Evolutionary conservation across 176 grass and related monocot species (phyloP).

Genomic region (Echinochloa phyllopogon): DNA sequence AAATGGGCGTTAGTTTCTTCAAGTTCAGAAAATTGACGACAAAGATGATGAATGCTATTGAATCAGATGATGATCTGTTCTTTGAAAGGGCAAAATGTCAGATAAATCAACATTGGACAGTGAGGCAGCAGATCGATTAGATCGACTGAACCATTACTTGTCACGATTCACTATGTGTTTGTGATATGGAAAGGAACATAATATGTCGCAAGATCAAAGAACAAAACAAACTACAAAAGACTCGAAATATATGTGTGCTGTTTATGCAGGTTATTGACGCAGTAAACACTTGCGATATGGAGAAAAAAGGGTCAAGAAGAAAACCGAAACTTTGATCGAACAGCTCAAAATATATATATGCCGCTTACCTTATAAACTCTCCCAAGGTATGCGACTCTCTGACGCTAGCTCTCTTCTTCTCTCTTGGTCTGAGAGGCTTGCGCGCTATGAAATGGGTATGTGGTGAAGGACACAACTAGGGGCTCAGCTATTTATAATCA

Average conservation of each 20-base stretch:
- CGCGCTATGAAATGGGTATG: background rate
- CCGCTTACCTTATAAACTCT: background rate
- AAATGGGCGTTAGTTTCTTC: background rate
- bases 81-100: background rate
- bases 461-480: constrained; percentile 31
- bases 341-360: background rate
- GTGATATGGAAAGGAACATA: background rate
- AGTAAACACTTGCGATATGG: background rate
- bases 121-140: background rate
- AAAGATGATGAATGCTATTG: background rate
- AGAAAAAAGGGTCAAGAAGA: background rate
- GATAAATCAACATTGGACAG: background rate
- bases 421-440: constrained; percentile 13
- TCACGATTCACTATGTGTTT: background rate
- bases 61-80: constrained; percentile 1
- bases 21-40: background rate
- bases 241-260: background rate
- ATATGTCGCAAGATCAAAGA: background rate
- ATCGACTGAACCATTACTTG: background rate
- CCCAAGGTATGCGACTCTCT: constrained; percentile 20
- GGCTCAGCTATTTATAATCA: constrained; percentile 44
- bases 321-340: constrained; percentile 24
- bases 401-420: background rate
- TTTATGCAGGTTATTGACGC: constrained; percentile 1
- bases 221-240: background rate